Base-by-base conservation (phyloP, 768 basidiomycete species). In the Phaffia tasmanica region DNA sequence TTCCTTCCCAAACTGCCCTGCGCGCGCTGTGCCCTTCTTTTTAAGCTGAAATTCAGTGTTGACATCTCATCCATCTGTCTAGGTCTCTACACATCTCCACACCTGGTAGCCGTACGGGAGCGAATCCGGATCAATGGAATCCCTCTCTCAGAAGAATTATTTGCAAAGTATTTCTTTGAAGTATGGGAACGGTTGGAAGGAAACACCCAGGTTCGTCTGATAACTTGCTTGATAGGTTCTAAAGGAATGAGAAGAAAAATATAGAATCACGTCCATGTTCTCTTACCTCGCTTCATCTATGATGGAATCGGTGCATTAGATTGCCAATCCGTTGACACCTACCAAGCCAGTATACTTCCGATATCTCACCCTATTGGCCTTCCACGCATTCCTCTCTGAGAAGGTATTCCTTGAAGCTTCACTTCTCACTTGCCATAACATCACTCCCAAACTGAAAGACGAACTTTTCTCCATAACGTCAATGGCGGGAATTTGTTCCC, bases 21-120 rank as follows among this genome's bases (percentile, higher is more conserved):
- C 50, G 15, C 25, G 1, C 49, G 1, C 15, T 27, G 8, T 19
- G n/a, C 47, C 3, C 7, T 18, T 23, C 47, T 30, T 2, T 23
- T 16, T 27, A 25, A 56, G 16, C 25, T 14, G 21, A 57, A 19
- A 27, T 6, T 6, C 25, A 14, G 21, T 18, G 7, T 18, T 3
- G 16, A 25, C 6, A 8, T 57, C 56, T 57, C 16, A 6, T 32
- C 6, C 3, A 2, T 30, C 58, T 21, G 18, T 11, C 15, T 67
- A 94, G 92, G 95, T 8, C 79, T 99, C 14, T 99, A 94, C 77
- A 97, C 92, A 7, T 97, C 94, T 3, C 95, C 95, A 0, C 95
- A 99, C 75, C 82, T 99, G 50, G 86, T 95, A 54, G 90, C 91
- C 23, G 95, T 97, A 27, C 83, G 95, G 29, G 95, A 99, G 78